Base-by-base conservation (phyloP, 2,329 filamentous ascomycete genomes). In the Fusarium avenaceum region DNA sequence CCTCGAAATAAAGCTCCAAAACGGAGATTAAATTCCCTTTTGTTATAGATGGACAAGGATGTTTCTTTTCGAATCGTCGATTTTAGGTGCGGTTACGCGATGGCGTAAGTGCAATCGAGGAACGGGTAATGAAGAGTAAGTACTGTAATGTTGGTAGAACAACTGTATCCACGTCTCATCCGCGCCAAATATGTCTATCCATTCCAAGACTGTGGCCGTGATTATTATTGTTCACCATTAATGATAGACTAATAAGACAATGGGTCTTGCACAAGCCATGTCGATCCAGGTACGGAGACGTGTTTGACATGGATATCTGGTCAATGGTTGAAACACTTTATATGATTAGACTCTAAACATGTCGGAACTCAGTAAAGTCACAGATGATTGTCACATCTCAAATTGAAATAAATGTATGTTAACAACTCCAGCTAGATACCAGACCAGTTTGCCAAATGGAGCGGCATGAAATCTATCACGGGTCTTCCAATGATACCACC, bases 21-120 rank as follows among this genome's bases (percentile, higher is more conserved):
- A 56, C 63, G 58, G 64, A 67, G 52, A 42, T 54, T 58, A 40
- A 67, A 68, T 67, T 67, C 59, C 49, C 57, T 57, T 54, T 35
- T 44, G 52, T 68, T 64, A 51, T 22, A 68, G 48, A 67, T 35
- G 40, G 54, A 42, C 43, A 48, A 43, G 46, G 51, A 30, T n/a
- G 17, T 38, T 38, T n/a, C 35, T 38, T 38, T n/a, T 13, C 26
- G 20, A 63, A 59, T 65, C 46, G 59, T 54, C 47, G 62, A 65
- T 65, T 58, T 26, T 30, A 57, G 20, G 20, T 33, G 38, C 17
- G 15, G 44, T n/a, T 19, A 17, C 11, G 42, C 19, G 22, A 43
- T 24, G 17, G 39, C 22, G 17, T 24, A 20, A 39, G 24, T 15
- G 13, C 26, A 28, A 15, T 15, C 14, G 20, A 52, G 17, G 32